phyloP scores from a whole-genome alignment of 2,329 filamentous ascomycete species.

The Trichoderma sp. region DNA sequence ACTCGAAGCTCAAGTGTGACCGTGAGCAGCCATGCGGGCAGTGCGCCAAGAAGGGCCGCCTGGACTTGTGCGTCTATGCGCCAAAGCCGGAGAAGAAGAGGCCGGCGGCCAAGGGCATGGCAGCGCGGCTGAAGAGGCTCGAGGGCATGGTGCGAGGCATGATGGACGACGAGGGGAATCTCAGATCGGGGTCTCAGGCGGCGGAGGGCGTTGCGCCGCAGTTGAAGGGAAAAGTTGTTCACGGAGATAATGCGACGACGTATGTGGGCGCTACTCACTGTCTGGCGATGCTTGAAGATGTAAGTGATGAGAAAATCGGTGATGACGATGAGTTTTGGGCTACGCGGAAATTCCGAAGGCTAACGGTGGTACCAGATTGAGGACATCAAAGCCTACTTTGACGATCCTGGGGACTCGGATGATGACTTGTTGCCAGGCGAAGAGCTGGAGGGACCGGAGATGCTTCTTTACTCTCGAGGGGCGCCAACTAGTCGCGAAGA shows the following conservation, averaged over 20 bases:
- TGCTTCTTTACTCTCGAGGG: constrained; percentile 43
- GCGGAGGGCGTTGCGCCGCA: constrained; percentile 25
- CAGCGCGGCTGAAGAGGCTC: constrained; percentile 52
- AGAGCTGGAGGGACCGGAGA: constrained; percentile 41
- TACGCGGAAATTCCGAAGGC: neutral
- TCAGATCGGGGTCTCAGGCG: constrained; percentile 7
- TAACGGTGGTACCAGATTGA: constrained; percentile 47
- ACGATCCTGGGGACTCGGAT: constrained; percentile 42
- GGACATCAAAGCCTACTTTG: constrained; percentile 58
- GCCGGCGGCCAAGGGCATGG: constrained; percentile 50
- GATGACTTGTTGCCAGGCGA: constrained; percentile 34
- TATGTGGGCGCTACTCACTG: constrained; percentile 61
- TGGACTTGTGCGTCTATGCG: constrained; percentile 49
- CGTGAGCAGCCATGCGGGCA: constrained; percentile 51
- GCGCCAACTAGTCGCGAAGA: constrained; percentile 44
- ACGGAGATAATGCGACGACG: constrained; percentile 43
- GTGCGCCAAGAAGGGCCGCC: constrained; percentile 50
- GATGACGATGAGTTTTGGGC: neutral
- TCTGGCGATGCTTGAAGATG: constrained; percentile 60
- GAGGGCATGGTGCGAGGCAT: constrained; percentile 58
- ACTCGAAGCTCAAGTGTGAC: constrained; percentile 58
- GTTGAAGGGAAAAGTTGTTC: constrained; percentile 43
- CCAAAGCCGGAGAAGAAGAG: constrained; percentile 42
- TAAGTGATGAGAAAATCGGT: constrained; percentile 27
- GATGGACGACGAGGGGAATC: constrained; percentile 43